Evolutionary conservation across 768 basidiomycete genomes (phyloP).

Genomic region (Tylopilus cervinicoccineus): DNA sequence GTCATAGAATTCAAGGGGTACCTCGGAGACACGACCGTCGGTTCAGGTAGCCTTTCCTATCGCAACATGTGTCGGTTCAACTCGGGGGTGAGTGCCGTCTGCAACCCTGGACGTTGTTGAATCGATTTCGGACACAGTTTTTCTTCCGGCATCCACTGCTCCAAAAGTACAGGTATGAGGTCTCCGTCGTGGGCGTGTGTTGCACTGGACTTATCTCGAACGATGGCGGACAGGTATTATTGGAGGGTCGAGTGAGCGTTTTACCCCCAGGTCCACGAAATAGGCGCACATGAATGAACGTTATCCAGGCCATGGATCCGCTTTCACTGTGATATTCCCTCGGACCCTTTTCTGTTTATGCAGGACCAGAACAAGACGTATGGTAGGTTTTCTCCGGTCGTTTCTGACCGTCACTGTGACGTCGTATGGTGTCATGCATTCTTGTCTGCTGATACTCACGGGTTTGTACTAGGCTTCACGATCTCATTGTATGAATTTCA

Average conservation of each 20-base stretch:
- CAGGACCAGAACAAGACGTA: slow-evolving; percentile 51
- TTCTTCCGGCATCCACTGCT: slow-evolving; percentile 41
- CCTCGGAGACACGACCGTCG: not conserved
- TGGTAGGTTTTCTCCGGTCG: slow-evolving; percentile 27
- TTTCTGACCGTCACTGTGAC: not conserved
- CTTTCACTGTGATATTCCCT: slow-evolving; percentile 50
- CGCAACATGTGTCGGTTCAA: slow-evolving; percentile 79
- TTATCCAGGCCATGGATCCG: slow-evolving; percentile 43
- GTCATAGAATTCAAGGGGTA: slow-evolving; percentile 7
- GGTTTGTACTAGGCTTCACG: slow-evolving; percentile 45
- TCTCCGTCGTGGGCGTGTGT: not conserved
- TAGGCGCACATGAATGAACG: slow-evolving; percentile 9
- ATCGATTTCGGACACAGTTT: slow-evolving; percentile 36
- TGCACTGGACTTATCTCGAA: not conserved
- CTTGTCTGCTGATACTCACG: not conserved
- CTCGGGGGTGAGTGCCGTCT: slow-evolving; percentile 47
- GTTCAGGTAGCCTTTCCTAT: slow-evolving; percentile 33
- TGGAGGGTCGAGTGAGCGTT: slow-evolving; percentile 27
- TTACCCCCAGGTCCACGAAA: slow-evolving; percentile 35
- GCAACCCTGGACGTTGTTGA: not conserved
- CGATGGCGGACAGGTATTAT: slow-evolving; percentile 20
- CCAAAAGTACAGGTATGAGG: slow-evolving; percentile 28
- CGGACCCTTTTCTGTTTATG: slow-evolving; percentile 55
- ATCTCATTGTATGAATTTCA: slow-evolving; percentile 59
- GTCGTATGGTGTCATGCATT: not conserved